These are phyloP conservation scores for Pseudofabraea citricarpa DNA, from an alignment of 2,329 filamentous ascomycete species.

Conservation along the genomic window DNA sequence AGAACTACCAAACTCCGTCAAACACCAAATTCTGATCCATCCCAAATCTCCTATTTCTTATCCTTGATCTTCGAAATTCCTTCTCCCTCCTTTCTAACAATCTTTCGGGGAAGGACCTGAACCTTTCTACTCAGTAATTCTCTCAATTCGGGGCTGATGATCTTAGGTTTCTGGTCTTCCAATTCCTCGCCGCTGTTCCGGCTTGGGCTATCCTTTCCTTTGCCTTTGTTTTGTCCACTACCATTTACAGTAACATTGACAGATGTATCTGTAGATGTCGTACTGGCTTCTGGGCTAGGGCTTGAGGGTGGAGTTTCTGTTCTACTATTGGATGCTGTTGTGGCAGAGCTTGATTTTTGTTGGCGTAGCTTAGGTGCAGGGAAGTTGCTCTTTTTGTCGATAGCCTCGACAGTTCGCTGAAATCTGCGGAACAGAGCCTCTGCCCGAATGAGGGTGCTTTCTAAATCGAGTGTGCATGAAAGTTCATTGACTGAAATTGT, in stretches of 20 bases:
- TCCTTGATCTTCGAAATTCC: conserved; percentile 14
- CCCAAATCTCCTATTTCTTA: not conserved
- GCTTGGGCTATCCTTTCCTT: conserved; percentile 14
- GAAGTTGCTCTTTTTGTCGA: conserved; percentile 88
- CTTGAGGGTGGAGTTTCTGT: conserved; percentile 3
- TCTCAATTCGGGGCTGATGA: conserved; percentile 61
- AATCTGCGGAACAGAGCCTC: conserved; percentile 87
- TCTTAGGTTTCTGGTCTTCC: conserved; percentile 32
- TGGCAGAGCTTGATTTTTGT: conserved; percentile 4
- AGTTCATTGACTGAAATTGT: conserved; percentile 76
- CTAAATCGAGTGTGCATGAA: conserved; percentile 85
- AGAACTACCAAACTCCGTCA: too few species aligned
- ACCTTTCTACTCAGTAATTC: conserved; percentile 56
- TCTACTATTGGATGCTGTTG: not conserved
- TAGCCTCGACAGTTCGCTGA: conserved; percentile 80
- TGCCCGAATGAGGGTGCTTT: conserved; percentile 79
- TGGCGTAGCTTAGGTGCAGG: conserved; percentile 47
- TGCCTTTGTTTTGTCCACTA: conserved; percentile 24
- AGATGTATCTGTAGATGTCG: conserved; percentile 30
- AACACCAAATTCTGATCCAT: too few species aligned
- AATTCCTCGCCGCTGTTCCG: conserved; percentile 19
- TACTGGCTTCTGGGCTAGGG: conserved; percentile 8
- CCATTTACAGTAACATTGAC: conserved; percentile 13
- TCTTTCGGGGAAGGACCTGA: conserved; percentile 25
- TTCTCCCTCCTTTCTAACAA: conserved; percentile 28